These are phyloP conservation scores for Arxiozyma bovina DNA, from an alignment of 1,139 yeast genomes.

Conservation along the genomic window DNA sequence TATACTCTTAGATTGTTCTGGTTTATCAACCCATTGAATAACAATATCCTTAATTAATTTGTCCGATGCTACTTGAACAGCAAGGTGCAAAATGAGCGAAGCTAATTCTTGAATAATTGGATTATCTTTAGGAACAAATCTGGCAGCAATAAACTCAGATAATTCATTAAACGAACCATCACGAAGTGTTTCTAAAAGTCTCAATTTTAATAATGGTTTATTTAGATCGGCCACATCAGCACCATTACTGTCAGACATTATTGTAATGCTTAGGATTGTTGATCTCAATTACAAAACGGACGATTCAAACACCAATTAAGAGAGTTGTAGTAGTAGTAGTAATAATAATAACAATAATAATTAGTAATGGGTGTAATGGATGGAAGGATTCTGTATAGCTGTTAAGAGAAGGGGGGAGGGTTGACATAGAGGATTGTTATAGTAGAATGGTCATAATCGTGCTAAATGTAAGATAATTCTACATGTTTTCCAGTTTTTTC, in stretches of 20 bases:
- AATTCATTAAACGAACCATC: constrained; percentile 17
- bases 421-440: too few species aligned
- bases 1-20: constrained; percentile 2
- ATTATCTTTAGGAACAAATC: constrained; percentile 19
- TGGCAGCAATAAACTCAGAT: constrained; percentile 19
- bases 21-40: constrained; percentile 14
- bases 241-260: not conserved
- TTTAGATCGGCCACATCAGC: constrained; percentile 2
- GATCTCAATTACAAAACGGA: not conserved
- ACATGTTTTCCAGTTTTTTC: too few species aligned
- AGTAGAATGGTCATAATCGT: too few species aligned
- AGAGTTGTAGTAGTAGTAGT: not conserved
- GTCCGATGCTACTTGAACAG: constrained; percentile 80
- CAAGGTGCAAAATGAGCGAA: constrained; percentile 53
- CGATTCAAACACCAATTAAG: not conserved
- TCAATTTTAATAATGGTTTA: constrained; percentile 38
- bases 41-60: constrained; percentile 37
- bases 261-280: not conserved
- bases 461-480: too few species aligned
- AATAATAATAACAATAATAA: not conserved
- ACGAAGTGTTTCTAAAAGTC: constrained; percentile 8
- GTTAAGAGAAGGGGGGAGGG: too few species aligned
- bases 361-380: too few species aligned
- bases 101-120: constrained; percentile 34
- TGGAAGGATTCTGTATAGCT: too few species aligned